Conservation (phyloP, 202 grass and related monocot species). For the Elaeis oleifera region DNA sequence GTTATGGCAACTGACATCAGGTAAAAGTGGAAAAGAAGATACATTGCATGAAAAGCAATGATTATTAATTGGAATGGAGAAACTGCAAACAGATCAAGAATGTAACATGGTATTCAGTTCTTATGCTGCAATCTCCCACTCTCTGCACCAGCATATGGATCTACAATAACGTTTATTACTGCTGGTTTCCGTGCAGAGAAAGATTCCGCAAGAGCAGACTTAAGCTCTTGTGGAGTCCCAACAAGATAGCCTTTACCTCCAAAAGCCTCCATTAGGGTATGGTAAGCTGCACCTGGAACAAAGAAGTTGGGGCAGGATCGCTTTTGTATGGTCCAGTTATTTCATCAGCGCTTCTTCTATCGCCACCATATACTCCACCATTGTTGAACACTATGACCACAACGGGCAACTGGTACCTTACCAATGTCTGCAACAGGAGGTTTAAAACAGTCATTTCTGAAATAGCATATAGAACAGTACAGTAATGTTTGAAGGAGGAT, state of each 20-base stretch:
- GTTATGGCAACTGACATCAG: no score
- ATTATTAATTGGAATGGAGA: no score
- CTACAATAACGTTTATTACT: slow-evolving; percentile 72
- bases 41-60: no score
- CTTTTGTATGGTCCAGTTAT: slow-evolving; percentile 77
- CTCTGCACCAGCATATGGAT: slow-evolving; percentile 78
- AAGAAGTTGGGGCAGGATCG: slow-evolving; percentile 90
- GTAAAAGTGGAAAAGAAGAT: no score
- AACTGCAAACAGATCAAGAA: no score
- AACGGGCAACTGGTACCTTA: slow-evolving; percentile 72
- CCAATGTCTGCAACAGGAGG: slow-evolving; percentile 51
- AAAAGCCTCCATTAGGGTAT: slow-evolving; percentile 78
- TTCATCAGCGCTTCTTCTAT: slow-evolving; percentile 70
- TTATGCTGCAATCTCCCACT: slow-evolving; percentile 94
- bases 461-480: no score
- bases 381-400: slow-evolving; percentile 92
- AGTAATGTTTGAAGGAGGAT: no score
- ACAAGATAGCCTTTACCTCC: slow-evolving; percentile 76
- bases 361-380: slow-evolving; percentile 82
- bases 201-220: slow-evolving; percentile 59
- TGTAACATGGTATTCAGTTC: slow-evolving; percentile 40
- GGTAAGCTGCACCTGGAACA: slow-evolving; percentile 63
- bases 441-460: background rate
- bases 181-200: slow-evolving; percentile 59
- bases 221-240: slow-evolving; percentile 59